Evolutionary conservation across 1,284 basidiomycete genomes (phyloP), one percentile per base, ranked within the genome.

Genomic region (Porogramme epimiltina): DNA sequence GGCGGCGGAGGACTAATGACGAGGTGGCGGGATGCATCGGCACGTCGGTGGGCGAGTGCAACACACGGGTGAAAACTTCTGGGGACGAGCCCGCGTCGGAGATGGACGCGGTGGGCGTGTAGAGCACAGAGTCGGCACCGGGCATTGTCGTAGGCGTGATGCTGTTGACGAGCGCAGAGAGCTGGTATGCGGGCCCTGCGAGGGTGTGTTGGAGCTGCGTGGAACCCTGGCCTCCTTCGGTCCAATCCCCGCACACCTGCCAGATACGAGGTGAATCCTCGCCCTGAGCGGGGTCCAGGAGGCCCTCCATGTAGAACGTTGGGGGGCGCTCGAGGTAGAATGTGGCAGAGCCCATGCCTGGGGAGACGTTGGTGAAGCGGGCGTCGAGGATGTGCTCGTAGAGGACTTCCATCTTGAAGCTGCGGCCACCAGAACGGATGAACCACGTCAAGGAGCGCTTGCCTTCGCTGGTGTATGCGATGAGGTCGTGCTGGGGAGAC

Each of bases 391-490:
- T 82, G 55, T 67, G 75, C 51, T 81, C 75, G 66, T 87, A 89
- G 3, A 86, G 79, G n/a, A 91, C 77, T 57, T 88, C 86, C 85
- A 92, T 91, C 69, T 91, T 91, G 76, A 90, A 91, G 33, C 85
- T 81, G 58, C 78, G 79, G 24, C 87, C 87, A 1, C 72, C 75
- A 16, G 85, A 86, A 39, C 84, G 80, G 55, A 92, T 84, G 68
- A 86, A 91, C 89, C 89, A 92, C 2, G 79, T 81, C 39, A 92
- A 70, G 60, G 79, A 84, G 34, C 78, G 80, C 59, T 79, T 84
- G 42, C 68, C 58, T 31, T 89, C 84, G 66, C 79, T 89, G 19
- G 86, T 72, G 69, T 91, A 92, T 3, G 86, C 87, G 37, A 91
- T 74, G 5, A 92, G 75, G 67, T 90, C 88, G 56, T 85, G 77